Base-by-base conservation (phyloP, 805 yeast genomes). In the Nakazawaea holstii region DNA sequence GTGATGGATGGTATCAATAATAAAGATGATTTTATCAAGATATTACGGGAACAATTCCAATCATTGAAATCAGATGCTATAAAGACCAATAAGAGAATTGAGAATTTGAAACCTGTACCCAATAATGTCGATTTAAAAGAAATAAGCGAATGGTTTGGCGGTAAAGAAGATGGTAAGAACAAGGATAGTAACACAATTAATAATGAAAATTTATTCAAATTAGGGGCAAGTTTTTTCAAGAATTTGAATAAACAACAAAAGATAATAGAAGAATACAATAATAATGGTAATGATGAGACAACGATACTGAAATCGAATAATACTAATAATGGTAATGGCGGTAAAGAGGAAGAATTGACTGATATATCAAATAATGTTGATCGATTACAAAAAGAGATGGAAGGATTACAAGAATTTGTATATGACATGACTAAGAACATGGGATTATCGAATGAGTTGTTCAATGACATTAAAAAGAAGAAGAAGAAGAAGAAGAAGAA, bases 361-460 rank as follows among this genome's bases (percentile, higher is more conserved):
- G 53, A 53, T 11, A 56, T 57, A 33, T 53, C 55, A 41, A 58
- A 55, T 40, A 58, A 56, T 17, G 57, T 53, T 43, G 61, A 57
- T 39, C 52, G 52, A 38, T 55, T 55, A 27, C 36, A 54, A 11
- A 59, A 57, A 38, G 61, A 51, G 35, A 56, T 55, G 5, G 45
- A 51, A 1, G 52, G 52, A 35, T 32, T 54, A 20, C 58, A 56
- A 28, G 47, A 51, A 11, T 39, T 51, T 26, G 53, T 45, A n/a
- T 52, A 55, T 37, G 42, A 39, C 28, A 39, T 39, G 42, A 39
- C 42, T 2, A 39, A 39, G 7, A 27, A 29, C 15, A 39, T 39
- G 42, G 42, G 42, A 29, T 8, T 39, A 14, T 39, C 42, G 8
- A 39, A 14, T 28, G 42, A 39, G 14, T 30, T 39, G n/a, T 39